Evolutionary conservation across 257 asterid genomes (phyloP).

Genomic region (Anisodus tanguticus): DNA sequence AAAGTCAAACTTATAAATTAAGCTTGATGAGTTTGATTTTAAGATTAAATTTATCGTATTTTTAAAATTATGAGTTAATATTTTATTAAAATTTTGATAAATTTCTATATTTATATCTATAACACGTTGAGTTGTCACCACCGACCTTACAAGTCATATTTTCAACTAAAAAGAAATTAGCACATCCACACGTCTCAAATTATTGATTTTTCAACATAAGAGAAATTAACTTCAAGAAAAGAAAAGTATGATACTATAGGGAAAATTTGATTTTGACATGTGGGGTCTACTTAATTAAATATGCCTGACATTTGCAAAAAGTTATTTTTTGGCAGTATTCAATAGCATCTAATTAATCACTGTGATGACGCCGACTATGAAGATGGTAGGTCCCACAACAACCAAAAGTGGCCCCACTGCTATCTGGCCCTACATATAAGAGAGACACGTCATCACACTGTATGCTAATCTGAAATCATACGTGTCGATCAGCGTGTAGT

Average conservation of each 20-base stretch:
- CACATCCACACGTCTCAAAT: not conserved
- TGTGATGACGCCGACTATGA: conserved; percentile 33
- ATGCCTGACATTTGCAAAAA: conserved; percentile 43
- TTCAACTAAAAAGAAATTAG: not conserved
- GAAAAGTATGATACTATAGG: too few species aligned
- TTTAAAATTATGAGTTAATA: too few species aligned
- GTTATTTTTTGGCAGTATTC: conserved; percentile 49
- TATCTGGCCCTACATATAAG: conserved; percentile 24
- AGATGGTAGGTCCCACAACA: conserved; percentile 21
- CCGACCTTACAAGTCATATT: not conserved
- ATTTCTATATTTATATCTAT: too few species aligned
- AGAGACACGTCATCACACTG: conserved; percentile 37
- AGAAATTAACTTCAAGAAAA: too few species aligned
- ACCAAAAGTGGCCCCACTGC: conserved; percentile 32
- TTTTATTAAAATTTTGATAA: too few species aligned
- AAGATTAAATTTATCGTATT: too few species aligned
- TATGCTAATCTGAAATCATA: not conserved
- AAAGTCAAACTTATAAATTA: not conserved
- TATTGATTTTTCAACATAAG: not conserved
- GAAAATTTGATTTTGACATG: not conserved
- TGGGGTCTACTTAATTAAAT: not conserved
- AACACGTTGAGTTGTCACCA: not conserved
- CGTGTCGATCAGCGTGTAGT: not conserved
- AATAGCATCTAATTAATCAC: conserved; percentile 12
- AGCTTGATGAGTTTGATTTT: not conserved